Conservation (phyloP, 148 eudicot genomes). For the Rhododendron mucronatum region DNA sequence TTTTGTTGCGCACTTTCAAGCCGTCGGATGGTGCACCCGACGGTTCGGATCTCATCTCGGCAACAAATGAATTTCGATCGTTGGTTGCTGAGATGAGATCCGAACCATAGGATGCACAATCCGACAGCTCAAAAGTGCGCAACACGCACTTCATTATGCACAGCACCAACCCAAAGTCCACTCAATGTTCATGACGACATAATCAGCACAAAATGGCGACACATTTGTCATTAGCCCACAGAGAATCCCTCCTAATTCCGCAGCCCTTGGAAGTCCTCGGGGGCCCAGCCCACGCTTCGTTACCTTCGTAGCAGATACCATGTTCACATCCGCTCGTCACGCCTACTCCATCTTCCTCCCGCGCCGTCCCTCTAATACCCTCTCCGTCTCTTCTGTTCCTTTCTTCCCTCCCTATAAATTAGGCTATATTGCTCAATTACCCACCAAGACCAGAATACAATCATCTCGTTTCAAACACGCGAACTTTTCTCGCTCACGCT, state of each 20-base stretch:
- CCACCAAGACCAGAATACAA: background rate
- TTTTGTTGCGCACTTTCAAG: no score
- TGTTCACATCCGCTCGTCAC: conserved; percentile 1
- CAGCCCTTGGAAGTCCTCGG: background rate
- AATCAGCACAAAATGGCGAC: background rate
- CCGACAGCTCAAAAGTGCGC: no score
- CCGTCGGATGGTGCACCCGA: no score
- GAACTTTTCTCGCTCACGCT: background rate
- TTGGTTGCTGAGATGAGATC: no score
- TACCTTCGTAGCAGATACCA: background rate
- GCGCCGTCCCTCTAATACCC: background rate
- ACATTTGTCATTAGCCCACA: background rate
- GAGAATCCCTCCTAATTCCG: background rate
- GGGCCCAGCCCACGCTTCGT: background rate
- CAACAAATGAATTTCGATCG: no score
- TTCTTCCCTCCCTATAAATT: background rate
- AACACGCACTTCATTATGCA: no score
- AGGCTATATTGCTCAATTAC: no score
- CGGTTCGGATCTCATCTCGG: no score
- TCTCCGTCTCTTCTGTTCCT: background rate
- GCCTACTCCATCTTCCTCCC: background rate
- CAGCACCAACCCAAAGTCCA: no score
- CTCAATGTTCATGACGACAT: background rate
- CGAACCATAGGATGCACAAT: no score
- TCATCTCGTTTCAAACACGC: background rate